These are phyloP conservation scores for Didymella exigua DNA, from an alignment of 2,329 filamentous ascomycete genomes.

Conservation along the genomic window DNA sequence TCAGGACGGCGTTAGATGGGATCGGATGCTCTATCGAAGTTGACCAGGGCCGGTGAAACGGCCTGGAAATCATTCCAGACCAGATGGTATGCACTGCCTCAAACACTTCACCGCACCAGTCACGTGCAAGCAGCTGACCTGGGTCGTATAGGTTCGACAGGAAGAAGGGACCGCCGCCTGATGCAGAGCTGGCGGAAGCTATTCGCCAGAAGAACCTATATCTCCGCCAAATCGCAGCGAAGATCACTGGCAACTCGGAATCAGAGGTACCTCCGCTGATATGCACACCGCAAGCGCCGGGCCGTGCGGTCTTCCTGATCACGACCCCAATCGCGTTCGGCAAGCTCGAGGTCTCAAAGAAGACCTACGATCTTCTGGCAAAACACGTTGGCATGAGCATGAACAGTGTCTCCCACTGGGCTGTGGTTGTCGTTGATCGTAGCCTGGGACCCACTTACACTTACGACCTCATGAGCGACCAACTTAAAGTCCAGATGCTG, in stretches of 20 bases:
- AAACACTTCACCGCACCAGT: neutral
- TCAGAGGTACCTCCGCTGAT: conserved; percentile 18
- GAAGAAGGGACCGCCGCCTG: conserved; percentile 2
- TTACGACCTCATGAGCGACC: conserved; percentile 18
- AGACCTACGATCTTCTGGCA: conserved; percentile 13
- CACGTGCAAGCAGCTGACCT: conserved; percentile 6
- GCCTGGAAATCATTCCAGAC: conserved; percentile 17
- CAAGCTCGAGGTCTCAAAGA: conserved; percentile 12
- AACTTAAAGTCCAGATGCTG: conserved; percentile 17
- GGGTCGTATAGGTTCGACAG: conserved; percentile 3
- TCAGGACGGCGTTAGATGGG: conserved; percentile 14
- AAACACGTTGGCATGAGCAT: conserved; percentile 20
- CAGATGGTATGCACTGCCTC: conserved; percentile 6
- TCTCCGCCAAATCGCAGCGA: conserved; percentile 12
- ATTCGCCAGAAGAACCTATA: conserved; percentile 15
- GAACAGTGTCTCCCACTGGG: conserved; percentile 19
- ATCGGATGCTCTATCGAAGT: conserved; percentile 20
- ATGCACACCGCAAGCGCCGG: conserved; percentile 7
- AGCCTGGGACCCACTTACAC: conserved; percentile 12
- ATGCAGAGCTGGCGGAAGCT: conserved; percentile 13
- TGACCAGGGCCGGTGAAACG: conserved; percentile 18
- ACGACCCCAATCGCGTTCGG: conserved; percentile 17
- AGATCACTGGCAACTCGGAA: conserved; percentile 16
- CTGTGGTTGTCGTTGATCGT: conserved; percentile 12
- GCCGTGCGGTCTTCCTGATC: conserved; percentile 16